Conservation (phyloP, 306 rosid species). For the Argentina anserina region DNA sequence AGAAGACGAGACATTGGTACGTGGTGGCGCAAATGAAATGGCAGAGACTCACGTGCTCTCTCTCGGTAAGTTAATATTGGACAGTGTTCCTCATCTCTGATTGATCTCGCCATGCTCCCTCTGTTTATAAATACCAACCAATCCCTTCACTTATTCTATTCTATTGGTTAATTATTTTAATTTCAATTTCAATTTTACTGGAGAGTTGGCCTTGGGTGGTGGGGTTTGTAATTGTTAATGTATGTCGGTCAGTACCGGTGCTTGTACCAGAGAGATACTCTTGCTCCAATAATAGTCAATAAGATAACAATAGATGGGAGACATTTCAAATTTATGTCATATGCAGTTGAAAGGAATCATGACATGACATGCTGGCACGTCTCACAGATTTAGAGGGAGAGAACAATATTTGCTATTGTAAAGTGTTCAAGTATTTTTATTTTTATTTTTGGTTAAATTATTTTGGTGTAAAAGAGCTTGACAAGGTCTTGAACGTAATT, state of each 20-base stretch:
- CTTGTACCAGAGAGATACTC: background rate
- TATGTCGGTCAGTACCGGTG: background rate
- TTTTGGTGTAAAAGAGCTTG: background rate
- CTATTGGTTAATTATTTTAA: background rate
- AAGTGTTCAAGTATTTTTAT: background rate
- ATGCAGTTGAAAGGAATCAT: conserved; percentile 5
- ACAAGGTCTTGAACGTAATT: background rate
- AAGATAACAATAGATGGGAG: background rate
- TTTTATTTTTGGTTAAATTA: background rate
- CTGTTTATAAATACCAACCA: conserved; percentile 17
- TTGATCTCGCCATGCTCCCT: background rate
- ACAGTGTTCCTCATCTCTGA: too few species aligned
- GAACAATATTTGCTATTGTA: background rate
- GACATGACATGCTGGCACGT: conserved; percentile 25
- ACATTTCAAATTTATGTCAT: conserved; percentile 9
- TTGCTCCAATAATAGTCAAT: conserved; percentile 4
- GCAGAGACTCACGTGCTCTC: conserved; percentile 1
- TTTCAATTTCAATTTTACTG: background rate
- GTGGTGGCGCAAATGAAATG: background rate
- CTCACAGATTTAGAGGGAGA: conserved; percentile 3
- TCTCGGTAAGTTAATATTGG: too few species aligned
- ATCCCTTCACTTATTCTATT: background rate
- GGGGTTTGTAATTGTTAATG: background rate
- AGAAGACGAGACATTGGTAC: conserved; percentile 14
- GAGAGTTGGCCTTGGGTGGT: background rate